phyloP scores from a whole-genome alignment of 1,284 basidiomycete species.

The Puccinia horiana region DNA sequence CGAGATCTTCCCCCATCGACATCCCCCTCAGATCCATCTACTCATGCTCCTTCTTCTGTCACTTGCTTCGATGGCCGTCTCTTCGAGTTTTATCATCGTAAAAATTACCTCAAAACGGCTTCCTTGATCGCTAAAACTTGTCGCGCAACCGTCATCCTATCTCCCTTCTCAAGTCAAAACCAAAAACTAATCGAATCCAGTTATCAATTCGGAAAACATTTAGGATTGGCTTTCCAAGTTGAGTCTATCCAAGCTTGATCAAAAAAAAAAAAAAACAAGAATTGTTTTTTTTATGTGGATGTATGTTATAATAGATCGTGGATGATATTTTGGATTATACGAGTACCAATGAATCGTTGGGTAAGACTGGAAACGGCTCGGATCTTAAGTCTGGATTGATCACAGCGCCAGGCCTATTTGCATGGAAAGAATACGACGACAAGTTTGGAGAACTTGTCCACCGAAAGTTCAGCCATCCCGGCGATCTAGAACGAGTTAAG shows the following conservation, averaged over 20 bases:
- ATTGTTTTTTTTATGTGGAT: neutral
- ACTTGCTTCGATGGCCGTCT: constrained; percentile 61
- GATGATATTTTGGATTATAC: constrained; percentile 90
- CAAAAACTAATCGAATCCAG: constrained; percentile 89
- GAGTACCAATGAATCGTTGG: constrained; percentile 65
- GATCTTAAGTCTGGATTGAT: constrained; percentile 84
- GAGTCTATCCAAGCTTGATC: constrained; percentile 52
- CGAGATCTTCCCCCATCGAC: neutral
- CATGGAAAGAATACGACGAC: constrained; percentile 83
- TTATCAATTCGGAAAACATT: constrained; percentile 83
- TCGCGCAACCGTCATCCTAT: constrained; percentile 78
- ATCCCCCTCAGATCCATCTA: constrained; percentile 54
- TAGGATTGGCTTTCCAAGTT: constrained; percentile 93
- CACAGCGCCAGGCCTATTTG: constrained; percentile 90
- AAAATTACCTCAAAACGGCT: constrained; percentile 95
- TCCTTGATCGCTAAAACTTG: constrained; percentile 92
- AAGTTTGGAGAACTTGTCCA: constrained; percentile 74
- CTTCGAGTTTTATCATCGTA: constrained; percentile 86
- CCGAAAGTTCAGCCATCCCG: constrained; percentile 76
- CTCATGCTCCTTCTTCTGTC: constrained; percentile 57
- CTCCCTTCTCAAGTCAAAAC: neutral
- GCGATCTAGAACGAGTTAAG: constrained; percentile 77
- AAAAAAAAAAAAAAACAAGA: neutral
- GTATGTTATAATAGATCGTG: constrained; percentile 68
- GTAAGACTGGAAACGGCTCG: constrained; percentile 78